Base-by-base conservation (phyloP, 2,329 filamentous ascomycete species). In the Aschersonia sp. region DNA sequence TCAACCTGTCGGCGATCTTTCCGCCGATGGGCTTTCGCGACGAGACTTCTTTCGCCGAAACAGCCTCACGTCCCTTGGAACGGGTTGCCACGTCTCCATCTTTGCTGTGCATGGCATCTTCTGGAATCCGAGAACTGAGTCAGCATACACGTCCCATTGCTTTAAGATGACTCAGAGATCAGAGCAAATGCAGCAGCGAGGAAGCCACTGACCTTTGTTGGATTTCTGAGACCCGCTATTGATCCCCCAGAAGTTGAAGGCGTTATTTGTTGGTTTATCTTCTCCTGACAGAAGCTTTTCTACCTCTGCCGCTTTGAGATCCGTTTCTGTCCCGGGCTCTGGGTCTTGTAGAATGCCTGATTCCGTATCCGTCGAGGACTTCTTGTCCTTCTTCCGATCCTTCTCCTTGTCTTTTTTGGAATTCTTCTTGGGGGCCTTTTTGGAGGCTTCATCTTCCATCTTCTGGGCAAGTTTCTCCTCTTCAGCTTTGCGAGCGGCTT, bases 181-280 rank as follows among this genome's bases (percentile, higher is more conserved):
- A 4, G 2, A 9, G 7, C 4, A 38, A 12, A 47, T 45, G 47
- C 46, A 45, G 45, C 44, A 50, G 32, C 32, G 48, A 48, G 50
- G 54, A 53, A 58, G 58, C 50, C 51, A 61, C 58, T 54, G 56
- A 66, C 65, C 67, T 63, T 70, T 70, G 56, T 54, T 57, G 10
- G 58, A 50, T 53, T 71, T 74, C 57, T 72, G 75, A 49, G 65
- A 59, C 28, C 54, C 53, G 45, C 55, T 50, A 40, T 68, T 65
- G 50, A 62, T 46, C 5, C 75, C 73, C 77, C 76, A 80, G 64
- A 79, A 78, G 54, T 70, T 70, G 59, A 79, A 80, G 0, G 72
- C 59, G 49, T 72, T 67, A 42, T 56, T 57, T 48, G 65, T 61
- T 43, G 55, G 54, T 48, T 60, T 59, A 44, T 60, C 57, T 42